Base-by-base conservation (phyloP, 78 protist species). In the Thecamonas trahens region DNA sequence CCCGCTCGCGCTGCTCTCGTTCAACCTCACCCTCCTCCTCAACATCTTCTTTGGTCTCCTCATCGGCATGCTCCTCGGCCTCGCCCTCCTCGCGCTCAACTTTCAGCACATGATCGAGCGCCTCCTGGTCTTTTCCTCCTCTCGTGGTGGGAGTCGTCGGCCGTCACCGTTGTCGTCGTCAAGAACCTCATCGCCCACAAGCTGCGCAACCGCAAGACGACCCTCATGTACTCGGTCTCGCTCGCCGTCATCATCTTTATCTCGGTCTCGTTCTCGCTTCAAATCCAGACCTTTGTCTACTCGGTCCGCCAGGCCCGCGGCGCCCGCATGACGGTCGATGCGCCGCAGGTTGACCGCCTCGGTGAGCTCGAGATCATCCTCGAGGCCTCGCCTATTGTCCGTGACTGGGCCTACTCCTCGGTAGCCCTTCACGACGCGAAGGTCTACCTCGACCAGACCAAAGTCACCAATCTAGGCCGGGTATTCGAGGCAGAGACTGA, bases 111-210 rank as follows among this genome's bases (percentile, higher is more conserved):
- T 90, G 2, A 17, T 85, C 11, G 93, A 90, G 75, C 22, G 63
- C 15, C 17, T 47, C 3, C 61, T 91, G 1, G 67, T 79, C 22
- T 31, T 15, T 15, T 11, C n/a, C n/a, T 20, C 20, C 52, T 87
- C 47, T 70, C 91, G 38, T 82, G 80, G 72, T 87, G 91, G 93
- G 89, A 89, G 63, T 66, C 37, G 34, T 3, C 45, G 24, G 83
- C 89, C 11, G 55, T 87, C 39, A 15, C 57, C 15, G 2, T 3
- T 20, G n/a, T 92, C 50, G 64, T 93, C 6, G 9, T 60, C 42
- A 92, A 89, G 79, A 94, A 94, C 52, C 52, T 94, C 7, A 77
- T 84, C 1, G 90, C 97, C 26, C 97, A 94, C 64, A 67, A 92
- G n/a, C 17, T 31, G n/a, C 55, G 96, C 28, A 94, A 94, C 64